Conservation (phyloP, 306 rosid genomes). For the Hylodesmum podocarpum region DNA sequence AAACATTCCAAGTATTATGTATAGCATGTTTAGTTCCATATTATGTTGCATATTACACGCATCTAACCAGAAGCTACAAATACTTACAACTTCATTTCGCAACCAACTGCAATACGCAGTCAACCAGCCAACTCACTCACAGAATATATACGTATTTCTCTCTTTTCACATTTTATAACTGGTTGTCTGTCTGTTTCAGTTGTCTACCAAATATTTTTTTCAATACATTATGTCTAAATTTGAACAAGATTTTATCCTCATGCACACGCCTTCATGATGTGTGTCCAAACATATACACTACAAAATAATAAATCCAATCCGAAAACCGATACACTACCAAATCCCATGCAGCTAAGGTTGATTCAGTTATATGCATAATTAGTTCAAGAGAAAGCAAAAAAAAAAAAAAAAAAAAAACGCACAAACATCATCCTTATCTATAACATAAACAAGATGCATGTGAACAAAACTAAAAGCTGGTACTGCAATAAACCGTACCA, state of each 20-base stretch:
- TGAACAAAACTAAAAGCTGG: not conserved
- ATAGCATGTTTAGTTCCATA: not conserved
- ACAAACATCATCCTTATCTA: not conserved
- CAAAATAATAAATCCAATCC: not conserved
- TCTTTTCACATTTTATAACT: too few species aligned
- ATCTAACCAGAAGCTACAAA: not conserved
- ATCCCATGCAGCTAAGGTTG: not conserved
- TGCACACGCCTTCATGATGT: not conserved
- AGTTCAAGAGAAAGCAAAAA: not conserved
- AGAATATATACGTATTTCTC: too few species aligned
- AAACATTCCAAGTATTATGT: not conserved
- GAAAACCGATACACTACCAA: not conserved
- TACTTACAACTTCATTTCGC: too few species aligned
- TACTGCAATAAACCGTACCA: conserved; percentile 20
- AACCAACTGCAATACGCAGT: too few species aligned
- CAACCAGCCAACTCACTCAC: too few species aligned
- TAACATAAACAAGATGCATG: not conserved
- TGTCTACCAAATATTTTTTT: too few species aligned
- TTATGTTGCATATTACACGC: not conserved
- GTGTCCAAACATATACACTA: not conserved
- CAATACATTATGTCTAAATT: not conserved
- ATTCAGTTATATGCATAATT: not conserved
- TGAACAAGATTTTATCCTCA: not conserved
- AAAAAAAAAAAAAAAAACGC: too few species aligned
- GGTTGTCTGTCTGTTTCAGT: too few species aligned